A percentile compares a stretch with the other conserved stretches of the same genome.
These are phyloP conservation scores for Leucocoprinus leucothites DNA, from an alignment of 768 basidiomycete species.

Conservation along the genomic window DNA sequence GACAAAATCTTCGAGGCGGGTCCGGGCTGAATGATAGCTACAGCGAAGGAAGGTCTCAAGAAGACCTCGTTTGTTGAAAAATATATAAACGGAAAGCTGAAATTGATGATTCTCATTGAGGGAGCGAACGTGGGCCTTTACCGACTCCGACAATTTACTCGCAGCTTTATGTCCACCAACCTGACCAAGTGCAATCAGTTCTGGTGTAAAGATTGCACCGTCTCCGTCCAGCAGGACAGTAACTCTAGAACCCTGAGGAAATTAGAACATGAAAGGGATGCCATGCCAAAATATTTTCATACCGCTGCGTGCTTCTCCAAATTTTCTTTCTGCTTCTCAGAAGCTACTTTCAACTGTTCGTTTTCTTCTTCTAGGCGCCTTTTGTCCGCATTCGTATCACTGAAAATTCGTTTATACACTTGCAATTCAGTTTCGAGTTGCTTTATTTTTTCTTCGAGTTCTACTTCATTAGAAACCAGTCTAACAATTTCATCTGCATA, in stretches of 20 bases:
- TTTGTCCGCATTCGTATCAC: slow-evolving; percentile 33
- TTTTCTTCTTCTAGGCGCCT: slow-evolving; percentile 19
- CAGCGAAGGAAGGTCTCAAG: slow-evolving; percentile 45
- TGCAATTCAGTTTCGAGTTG: slow-evolving; percentile 38
- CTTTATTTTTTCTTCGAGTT: slow-evolving; percentile 27
- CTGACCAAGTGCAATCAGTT: slow-evolving; percentile 52
- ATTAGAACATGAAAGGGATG: neutral
- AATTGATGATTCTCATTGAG: slow-evolving; percentile 36
- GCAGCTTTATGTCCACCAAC: slow-evolving; percentile 59
- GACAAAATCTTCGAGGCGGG: slow-evolving; percentile 60
- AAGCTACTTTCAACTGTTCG: slow-evolving; percentile 30
- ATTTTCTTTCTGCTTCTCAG: slow-evolving; percentile 34
- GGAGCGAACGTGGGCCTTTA: slow-evolving; percentile 31
- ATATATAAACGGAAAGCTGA: slow-evolving; percentile 62
- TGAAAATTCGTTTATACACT: slow-evolving; percentile 41
- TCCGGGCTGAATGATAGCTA: slow-evolving; percentile 31
- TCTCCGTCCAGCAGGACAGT: slow-evolving; percentile 66
- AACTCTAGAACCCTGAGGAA: slow-evolving; percentile 38
- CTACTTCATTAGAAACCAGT: slow-evolving; percentile 30
- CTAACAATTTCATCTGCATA: slow-evolving; percentile 35
- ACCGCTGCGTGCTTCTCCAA: slow-evolving; percentile 42
- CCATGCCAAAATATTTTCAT: neutral
- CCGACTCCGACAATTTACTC: slow-evolving; percentile 39
- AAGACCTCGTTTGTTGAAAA: slow-evolving; percentile 61
- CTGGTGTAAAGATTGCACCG: slow-evolving; percentile 53